Base-by-base conservation (phyloP, 2,329 filamentous ascomycete species). In the Hypoxylon sp. region DNA sequence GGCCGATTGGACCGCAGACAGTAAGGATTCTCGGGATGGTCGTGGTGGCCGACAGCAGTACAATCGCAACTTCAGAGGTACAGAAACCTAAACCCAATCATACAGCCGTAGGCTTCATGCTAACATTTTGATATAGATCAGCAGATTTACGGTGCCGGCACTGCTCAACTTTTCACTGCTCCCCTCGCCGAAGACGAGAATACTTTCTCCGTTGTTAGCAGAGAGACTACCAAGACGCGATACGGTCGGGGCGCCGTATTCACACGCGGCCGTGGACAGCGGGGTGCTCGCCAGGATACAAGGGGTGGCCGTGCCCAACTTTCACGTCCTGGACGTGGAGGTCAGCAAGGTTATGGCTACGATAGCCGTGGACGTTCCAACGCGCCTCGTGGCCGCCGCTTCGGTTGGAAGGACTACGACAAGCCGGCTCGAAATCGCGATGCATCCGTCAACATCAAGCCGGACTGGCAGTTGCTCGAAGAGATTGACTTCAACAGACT, bases 321-420 rank as follows among this genome's bases (percentile, higher is more conserved):
- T 81, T 90, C 93, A 82, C 89, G 93, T 56, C 88, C 89, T 67
- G 88, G 87, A 67, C 86, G 84, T 70, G 87, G 89, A 75, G 90
- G 89, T 57, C 89, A 92, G 75, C 85, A 87, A 73, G 87, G 87
- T 71, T 85, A 86, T 70, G 85, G 85, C 73, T 93, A 94, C 76
- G 91, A 96, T 75, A 88, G 88, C 76, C 86, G 90, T 68, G 91
- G 90, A 32, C 87, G 93, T 61, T 85, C 86, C 65, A 88, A 87
- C 56, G 86, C 90, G 58, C 89, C 91, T 70, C 90, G 92, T 66
- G 92, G 93, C 54, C 91, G 96, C 72, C 90, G 96, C 73, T 97
- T 97, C 76, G 96, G 96, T 78, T 98, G 96, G 95, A 97, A 96
- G 83, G 96, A 99, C 79, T 97, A 94, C 79, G 96, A 99, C 84